Evolutionary conservation across 106 monocot genomes (phyloP).

Genomic region (Dendrobium officinale): DNA sequence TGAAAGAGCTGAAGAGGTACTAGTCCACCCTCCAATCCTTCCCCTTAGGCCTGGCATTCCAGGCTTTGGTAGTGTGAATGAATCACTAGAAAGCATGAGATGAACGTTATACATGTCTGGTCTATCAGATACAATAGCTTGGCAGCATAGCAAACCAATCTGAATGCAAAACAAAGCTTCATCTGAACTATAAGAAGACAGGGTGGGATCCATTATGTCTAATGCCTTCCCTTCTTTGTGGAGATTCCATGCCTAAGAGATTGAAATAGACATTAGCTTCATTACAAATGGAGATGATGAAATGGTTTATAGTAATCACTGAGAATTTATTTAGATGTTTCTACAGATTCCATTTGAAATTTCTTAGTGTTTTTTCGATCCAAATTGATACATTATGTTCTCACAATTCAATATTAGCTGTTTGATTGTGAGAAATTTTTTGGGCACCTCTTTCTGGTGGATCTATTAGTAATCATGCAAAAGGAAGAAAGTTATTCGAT

Average conservation of each 20-base stretch:
- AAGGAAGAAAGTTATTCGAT: too few relatives aligned
- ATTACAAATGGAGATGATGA: background rate
- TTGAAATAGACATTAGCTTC: background rate
- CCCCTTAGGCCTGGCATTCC: constrained; percentile 56
- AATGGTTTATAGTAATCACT: too few relatives aligned
- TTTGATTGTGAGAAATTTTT: background rate
- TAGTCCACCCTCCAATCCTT: constrained; percentile 27
- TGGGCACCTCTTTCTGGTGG: too few relatives aligned
- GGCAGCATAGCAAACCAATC: constrained; percentile 61
- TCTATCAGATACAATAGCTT: constrained; percentile 39
- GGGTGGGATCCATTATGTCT: constrained; percentile 41
- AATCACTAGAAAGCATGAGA: constrained; percentile 54
- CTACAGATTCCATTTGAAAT: background rate
- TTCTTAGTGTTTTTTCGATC: background rate
- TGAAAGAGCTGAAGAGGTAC: background rate
- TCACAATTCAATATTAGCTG: background rate
- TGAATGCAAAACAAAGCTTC: constrained; percentile 55
- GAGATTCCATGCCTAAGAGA: constrained; percentile 50
- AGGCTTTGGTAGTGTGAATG: constrained; percentile 52
- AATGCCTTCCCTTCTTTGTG: constrained; percentile 31
- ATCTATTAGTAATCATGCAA: too few relatives aligned
- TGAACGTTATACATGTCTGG: constrained; percentile 54
- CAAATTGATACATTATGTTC: background rate
- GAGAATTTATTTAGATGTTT: background rate
- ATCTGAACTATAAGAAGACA: constrained; percentile 18